Conservation (phyloP, 495 filamentous ascomycete genomes). For the Haplographium delicatum region DNA sequence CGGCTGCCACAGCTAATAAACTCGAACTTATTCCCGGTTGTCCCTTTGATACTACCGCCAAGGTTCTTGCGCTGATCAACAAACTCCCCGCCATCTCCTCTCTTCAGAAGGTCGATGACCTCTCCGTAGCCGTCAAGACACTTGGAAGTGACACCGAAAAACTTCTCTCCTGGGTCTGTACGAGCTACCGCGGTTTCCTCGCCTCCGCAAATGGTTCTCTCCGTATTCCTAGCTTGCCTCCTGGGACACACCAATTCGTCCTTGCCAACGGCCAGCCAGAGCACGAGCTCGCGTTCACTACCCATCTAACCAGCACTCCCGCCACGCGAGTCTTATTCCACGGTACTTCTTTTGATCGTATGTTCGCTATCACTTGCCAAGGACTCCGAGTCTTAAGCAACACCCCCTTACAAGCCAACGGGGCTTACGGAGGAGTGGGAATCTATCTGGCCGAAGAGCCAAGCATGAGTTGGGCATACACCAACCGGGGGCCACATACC, state of each 20-base stretch:
- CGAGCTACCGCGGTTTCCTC: slow-evolving; percentile 27
- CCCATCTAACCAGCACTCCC: slow-evolving; percentile 4
- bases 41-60: slow-evolving; percentile 12
- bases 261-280: slow-evolving; percentile 27
- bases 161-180: slow-evolving; percentile 28
- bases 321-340: slow-evolving; percentile 28
- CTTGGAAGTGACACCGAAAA: slow-evolving; percentile 11
- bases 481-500: neutral
- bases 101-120: slow-evolving; percentile 1
- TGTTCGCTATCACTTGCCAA: slow-evolving; percentile 28
- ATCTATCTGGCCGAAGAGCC: slow-evolving; percentile 32
- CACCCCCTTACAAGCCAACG: slow-evolving; percentile 26
- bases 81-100: slow-evolving; percentile 10
- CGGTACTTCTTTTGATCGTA: slow-evolving; percentile 28
- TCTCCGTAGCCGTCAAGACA: neutral
- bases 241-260: slow-evolving; percentile 29
- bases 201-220: slow-evolving; percentile 22
- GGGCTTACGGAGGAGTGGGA: slow-evolving; percentile 28
- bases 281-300: slow-evolving; percentile 22
- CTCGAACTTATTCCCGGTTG: slow-evolving; percentile 26
- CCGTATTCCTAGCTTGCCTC: slow-evolving; percentile 25
- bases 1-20: slow-evolving; percentile 19
- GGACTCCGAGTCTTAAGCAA: slow-evolving; percentile 25
- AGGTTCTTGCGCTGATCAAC: slow-evolving; percentile 18
- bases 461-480: slow-evolving; percentile 18